A percentile compares a stretch with the other conserved stretches of the same genome.
Evolutionary conservation across 768 basidiomycete genomes (phyloP).

Genomic region (Lactarius psammicola): DNA sequence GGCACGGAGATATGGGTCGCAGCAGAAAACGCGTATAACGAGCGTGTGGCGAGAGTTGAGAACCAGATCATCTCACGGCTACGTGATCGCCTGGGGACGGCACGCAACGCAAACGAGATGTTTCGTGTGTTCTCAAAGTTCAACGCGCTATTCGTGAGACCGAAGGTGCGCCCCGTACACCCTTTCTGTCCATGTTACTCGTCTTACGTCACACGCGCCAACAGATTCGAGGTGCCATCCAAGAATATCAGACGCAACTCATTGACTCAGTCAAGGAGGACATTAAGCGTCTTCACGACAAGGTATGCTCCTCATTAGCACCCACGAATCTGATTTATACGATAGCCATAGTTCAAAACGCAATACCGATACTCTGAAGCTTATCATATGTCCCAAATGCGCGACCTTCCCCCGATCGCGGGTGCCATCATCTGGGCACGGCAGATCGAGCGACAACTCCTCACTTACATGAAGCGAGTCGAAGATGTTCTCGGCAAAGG

Average conservation of each 20-base stretch:
- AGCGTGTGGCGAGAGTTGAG: slow-evolving; percentile 94
- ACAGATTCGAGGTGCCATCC: slow-evolving; percentile 95
- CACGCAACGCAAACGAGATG: slow-evolving; percentile 98
- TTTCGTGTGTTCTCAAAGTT: slow-evolving; percentile 99
- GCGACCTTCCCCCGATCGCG: slow-evolving; percentile 96
- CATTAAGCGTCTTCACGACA: slow-evolving; percentile 92
- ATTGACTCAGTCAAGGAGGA: slow-evolving; percentile 99
- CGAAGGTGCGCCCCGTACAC: slow-evolving; percentile 61
- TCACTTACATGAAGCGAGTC: slow-evolving; percentile 97
- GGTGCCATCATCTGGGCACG: slow-evolving; percentile 98
- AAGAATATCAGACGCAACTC: slow-evolving; percentile 98
- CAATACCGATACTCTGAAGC: slow-evolving; percentile 95
- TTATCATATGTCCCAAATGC: slow-evolving; percentile 98
- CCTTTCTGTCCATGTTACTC: background rate
- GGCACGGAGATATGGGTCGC: slow-evolving; percentile 98
- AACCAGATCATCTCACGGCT: slow-evolving; percentile 96
- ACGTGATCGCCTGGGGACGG: slow-evolving; percentile 89
- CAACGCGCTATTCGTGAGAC: slow-evolving; percentile 93
- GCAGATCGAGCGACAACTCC: slow-evolving; percentile 96
- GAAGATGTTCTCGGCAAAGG: slow-evolving; percentile 98
- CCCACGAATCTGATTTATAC: background rate
- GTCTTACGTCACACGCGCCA: slow-evolving; percentile 1
- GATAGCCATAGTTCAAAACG: slow-evolving; percentile 72
- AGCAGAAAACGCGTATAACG: slow-evolving; percentile 97
- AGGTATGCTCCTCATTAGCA: slow-evolving; percentile 44